Base-by-base conservation (phyloP, 805 yeast genomes). In the Candida orba region DNA sequence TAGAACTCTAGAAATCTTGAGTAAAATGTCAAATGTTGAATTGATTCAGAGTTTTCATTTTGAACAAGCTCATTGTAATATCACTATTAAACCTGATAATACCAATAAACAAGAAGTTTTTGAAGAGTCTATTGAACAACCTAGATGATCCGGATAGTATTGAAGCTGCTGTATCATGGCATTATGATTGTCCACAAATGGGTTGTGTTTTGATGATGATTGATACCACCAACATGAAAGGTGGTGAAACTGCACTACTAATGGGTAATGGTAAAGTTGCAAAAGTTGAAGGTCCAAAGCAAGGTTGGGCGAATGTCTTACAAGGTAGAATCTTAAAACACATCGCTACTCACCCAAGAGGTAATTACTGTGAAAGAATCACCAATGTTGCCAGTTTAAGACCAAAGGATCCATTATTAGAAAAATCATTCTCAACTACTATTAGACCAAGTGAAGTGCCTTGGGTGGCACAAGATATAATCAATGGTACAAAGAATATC, bases 131-230 rank as follows among this genome's bases (percentile, higher is more conserved):
- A 34, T 17, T 14, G 45, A 46, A 17, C n/a, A 31, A 32, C 8
- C 43, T 33, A 17, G 10, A n/a, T 33, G 40, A 39, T 27, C 41
- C 56, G 6, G 45, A 49, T 6, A 49, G 50, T 5, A 67, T 75
- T 39, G 76, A 78, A 12, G 81, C 78, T 22, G 68, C 77, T 37
- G 80, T 77, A 32, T 75, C 76, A 31, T 78, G 84, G 84, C 84
- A 78, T 63, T 58, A 64, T 43, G 84, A 78, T 55, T 70, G 79
- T n/a, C 77, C 76, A 45, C 83, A 82, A n/a, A 76, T 75, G 55
- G 82, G 78, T 15, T 78, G 82, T 59, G 84, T 78, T n/a, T 64
- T 78, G 47, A 78, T 78, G 84, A 55, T 78, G 37, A 72, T 78
- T 29, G 82, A 77, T 53, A 78, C 84, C 8, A 50, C 71, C 3